These are phyloP conservation scores for Avena eriantha DNA, from an alignment of 176 grass and related monocot species.

Conservation along the genomic window DNA sequence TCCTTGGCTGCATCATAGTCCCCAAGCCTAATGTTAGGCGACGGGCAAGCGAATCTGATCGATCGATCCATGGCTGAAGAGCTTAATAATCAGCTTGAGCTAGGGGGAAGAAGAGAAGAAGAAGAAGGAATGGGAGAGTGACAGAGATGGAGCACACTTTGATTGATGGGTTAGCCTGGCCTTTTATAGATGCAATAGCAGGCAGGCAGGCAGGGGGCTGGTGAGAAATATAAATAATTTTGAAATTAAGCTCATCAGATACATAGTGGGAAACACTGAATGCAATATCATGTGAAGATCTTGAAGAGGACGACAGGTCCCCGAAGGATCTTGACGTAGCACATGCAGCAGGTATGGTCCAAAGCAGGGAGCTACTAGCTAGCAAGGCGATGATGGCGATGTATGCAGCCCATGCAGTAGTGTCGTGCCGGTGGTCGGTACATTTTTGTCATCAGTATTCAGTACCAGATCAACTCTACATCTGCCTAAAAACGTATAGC, in stretches of 20 bases:
- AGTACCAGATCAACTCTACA: background rate
- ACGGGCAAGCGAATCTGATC: slow-evolving; percentile 47
- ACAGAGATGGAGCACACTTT: background rate
- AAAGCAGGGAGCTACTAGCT: background rate
- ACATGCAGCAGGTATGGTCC: slow-evolving; percentile 39
- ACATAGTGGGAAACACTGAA: slow-evolving; percentile 14
- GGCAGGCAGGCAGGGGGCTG: background rate
- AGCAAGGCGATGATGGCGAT: slow-evolving; percentile 1
- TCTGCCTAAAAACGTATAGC: background rate
- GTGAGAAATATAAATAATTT: slow-evolving; percentile 44
- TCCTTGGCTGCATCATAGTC: slow-evolving; percentile 94
- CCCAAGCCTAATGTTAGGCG: slow-evolving; percentile 72
- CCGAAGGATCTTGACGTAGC: slow-evolving; percentile 22
- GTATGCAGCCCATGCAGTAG: slow-evolving; percentile 16
- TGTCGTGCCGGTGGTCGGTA: background rate
- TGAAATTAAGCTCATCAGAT: background rate
- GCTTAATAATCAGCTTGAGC: background rate
- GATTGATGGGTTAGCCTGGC: slow-evolving; percentile 9
- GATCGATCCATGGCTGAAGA: background rate
- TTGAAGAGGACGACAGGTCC: slow-evolving; percentile 22
- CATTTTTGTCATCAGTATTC: background rate
- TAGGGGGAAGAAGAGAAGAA: background rate
- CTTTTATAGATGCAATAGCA: slow-evolving; percentile 22
- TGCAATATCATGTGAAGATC: slow-evolving; percentile 41
- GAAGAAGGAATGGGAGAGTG: background rate